Evolutionary conservation across 139 green algal species (phyloP).

Genomic region (Chlamydomonas sp.): DNA sequence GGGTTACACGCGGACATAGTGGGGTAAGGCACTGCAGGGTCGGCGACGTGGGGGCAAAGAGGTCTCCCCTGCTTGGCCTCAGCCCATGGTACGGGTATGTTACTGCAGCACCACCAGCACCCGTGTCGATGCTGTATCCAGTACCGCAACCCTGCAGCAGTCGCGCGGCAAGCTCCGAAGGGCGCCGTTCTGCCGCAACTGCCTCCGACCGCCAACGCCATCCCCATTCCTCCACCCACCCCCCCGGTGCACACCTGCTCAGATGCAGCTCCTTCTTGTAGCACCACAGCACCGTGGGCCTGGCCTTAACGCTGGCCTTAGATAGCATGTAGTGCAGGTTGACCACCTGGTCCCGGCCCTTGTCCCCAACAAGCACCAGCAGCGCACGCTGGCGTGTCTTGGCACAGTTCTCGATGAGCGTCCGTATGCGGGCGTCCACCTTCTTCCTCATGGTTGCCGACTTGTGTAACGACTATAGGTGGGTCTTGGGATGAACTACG

Average conservation of each 20-base stretch:
- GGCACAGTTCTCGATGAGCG: constrained; percentile 97
- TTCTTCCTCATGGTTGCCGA: constrained; percentile 96
- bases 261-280: constrained; percentile 99
- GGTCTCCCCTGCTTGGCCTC: no score
- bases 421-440: constrained; percentile 94
- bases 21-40: no score
- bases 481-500: no score
- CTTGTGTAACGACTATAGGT: no score
- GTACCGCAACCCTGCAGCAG: no score
- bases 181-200: no score
- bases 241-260: constrained; percentile 71
- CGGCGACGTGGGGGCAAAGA: neutral
- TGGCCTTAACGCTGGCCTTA: constrained; percentile 94
- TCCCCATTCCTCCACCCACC: neutral
- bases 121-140: neutral
- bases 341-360: constrained; percentile 94
- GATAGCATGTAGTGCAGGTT: constrained; percentile 99
- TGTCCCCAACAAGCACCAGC: constrained; percentile 98
- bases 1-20: no score
- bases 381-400: constrained; percentile 87
- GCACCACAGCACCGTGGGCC: constrained; percentile 98
- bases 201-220: no score
- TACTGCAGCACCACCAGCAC: neutral
- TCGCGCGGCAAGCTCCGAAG: no score
- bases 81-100: neutral